phyloP scores from a whole-genome alignment of 1,139 yeast genomes.

The Suhomyces guaymorum region DNA sequence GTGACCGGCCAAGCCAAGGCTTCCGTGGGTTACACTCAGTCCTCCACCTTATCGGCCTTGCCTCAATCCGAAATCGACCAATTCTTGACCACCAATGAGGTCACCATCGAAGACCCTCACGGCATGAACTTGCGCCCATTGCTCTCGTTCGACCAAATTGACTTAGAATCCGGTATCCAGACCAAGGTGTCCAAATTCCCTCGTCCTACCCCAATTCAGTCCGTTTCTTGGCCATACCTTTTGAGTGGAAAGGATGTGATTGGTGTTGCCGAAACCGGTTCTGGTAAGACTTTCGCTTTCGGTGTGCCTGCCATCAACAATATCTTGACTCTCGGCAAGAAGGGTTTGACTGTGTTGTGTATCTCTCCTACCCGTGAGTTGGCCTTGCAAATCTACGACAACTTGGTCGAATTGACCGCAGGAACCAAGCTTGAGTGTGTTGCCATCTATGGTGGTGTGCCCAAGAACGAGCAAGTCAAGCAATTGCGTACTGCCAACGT shows the following conservation, averaged over 20 bases:
- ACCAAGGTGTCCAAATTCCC: constrained; percentile 67
- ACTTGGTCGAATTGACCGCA: constrained; percentile 62
- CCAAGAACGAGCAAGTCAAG: constrained; percentile 85
- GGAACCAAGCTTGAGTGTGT: constrained; percentile 68
- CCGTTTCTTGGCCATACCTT: constrained; percentile 95
- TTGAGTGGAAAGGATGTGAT: constrained; percentile 81
- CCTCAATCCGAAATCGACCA: constrained; percentile 59
- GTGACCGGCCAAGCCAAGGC: constrained; percentile 16
- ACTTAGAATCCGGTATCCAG: constrained; percentile 56
- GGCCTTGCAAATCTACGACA: constrained; percentile 91
- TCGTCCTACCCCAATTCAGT: constrained; percentile 94
- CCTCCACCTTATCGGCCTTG: constrained; percentile 28
- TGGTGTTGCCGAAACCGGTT: constrained; percentile 98
- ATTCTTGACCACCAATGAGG: constrained; percentile 72
- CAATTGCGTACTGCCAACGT: constrained; percentile 66
- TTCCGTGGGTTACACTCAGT: constrained; percentile 30
- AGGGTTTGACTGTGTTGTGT: constrained; percentile 72
- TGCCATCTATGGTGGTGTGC: constrained; percentile 96
- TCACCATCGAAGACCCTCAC: constrained; percentile 73
- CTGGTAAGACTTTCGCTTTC: constrained; percentile 96
- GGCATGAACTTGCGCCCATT: constrained; percentile 62
- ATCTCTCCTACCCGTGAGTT: constrained; percentile 97
- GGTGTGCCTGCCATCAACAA: constrained; percentile 95
- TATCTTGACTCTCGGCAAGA: constrained; percentile 44
- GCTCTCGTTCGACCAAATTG: constrained; percentile 63